Conservation (phyloP, 345 rosid genomes). For the Brassica napus region Da-Ae NC_063448.1:4076501-4077000, state of each 20-base stretch:
- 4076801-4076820: background rate
- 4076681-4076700: slow-evolving; percentile 20
- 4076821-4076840: background rate
- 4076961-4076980: background rate
- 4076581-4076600: background rate
- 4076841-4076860: slow-evolving; percentile 24
- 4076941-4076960: slow-evolving; percentile 1
- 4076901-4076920: slow-evolving; percentile 33
- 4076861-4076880: slow-evolving; percentile 41
- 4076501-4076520: slow-evolving; percentile 83
- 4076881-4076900: slow-evolving; percentile 38
- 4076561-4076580: background rate
- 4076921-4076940: slow-evolving; percentile 40
- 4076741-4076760: slow-evolving; percentile 34
- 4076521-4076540: slow-evolving; percentile 1
- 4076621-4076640: slow-evolving; percentile 44
- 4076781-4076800: background rate
- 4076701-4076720: slow-evolving; percentile 52
- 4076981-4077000: background rate
- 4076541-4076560: background rate
- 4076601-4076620: background rate
- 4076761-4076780: background rate
- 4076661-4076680: slow-evolving; percentile 64
- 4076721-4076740: slow-evolving; percentile 80
- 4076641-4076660: slow-evolving; percentile 76